Evolutionary conservation across 1,284 basidiomycete genomes (phyloP), one percentile per base, ranked within the genome.

Genomic region (Hymenochaete sp.): DNA sequence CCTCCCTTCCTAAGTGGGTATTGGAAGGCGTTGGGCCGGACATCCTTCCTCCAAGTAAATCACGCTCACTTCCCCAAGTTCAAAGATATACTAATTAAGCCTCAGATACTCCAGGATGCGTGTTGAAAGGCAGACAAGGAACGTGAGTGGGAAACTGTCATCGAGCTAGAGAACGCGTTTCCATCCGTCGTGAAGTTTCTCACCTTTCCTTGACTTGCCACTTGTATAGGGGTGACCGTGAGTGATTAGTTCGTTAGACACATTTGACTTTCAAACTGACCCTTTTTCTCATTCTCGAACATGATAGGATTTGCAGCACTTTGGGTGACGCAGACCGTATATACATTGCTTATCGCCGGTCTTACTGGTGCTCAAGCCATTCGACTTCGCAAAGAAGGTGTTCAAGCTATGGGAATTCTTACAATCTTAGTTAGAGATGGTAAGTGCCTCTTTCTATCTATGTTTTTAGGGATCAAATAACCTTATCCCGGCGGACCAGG

Each of bases 311-410:
- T 50, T 36, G 48, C 48, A 3, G 44, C 40, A 8, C 46, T 50
- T 37, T 50, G 48, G 48, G 46, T 50, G 8, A 44, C 44, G n/a
- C 48, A 50, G 29, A 44, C 46, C 19, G 22, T 50, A 21, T 50
- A 46, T 24, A 44, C 48, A 6, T 36, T 44, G 5, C 18, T 50
- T 9, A 46, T 50, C 9, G 45, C 46, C 19, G 11, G 45, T 11
- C 22, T 50, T 44, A 50, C 48, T 2, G 27, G 42, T 13, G 16
- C 19, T 4, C 24, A 44, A n/a, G 44, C 39, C n/a, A 9, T 50
- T 14, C 25, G 38, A 18, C 44, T 50, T 18, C 47, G 37, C 6
- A 22, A n/a, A 25, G 33, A 33, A 13, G 47, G 47, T 4, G 14
- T 21, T n/a, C 11, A 41, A 11, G 45, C 37, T 18, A 39, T 38